A percentile compares a stretch with the other conserved stretches of the same genome.
Evolutionary conservation across 2,329 filamentous ascomycete genomes (phyloP).

Genomic region (Nothopassalora personata): DNA sequence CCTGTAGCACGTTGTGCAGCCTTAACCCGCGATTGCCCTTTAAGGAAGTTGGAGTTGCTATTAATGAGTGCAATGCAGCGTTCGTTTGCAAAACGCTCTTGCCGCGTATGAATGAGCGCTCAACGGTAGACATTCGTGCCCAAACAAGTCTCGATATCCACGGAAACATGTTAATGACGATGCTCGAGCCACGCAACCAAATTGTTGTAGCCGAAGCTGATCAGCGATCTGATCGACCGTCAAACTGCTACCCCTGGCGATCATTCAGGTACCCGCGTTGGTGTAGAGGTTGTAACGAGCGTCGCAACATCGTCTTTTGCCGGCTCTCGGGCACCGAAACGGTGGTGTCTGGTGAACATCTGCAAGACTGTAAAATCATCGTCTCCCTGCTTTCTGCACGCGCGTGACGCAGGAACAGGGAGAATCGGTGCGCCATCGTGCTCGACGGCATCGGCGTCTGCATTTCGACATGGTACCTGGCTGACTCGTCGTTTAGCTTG

Average conservation of each 20-base stretch:
- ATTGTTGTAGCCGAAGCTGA: neutral
- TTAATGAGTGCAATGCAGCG: neutral
- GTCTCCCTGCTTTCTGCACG: neutral
- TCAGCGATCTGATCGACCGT: slow-evolving; percentile 1
- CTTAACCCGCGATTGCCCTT: neutral
- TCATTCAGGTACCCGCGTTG: slow-evolving; percentile 8
- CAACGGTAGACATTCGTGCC: neutral
- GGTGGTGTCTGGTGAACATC: neutral
- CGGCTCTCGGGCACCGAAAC: neutral
- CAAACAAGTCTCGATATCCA: slow-evolving; percentile 1
- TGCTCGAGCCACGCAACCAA: neutral
- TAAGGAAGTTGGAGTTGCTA: neutral
- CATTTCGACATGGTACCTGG: neutral
- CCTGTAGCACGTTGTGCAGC: neutral
- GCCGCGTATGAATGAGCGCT: neutral
- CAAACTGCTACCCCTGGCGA: slow-evolving; percentile 6
- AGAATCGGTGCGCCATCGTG: neutral
- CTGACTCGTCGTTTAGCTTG: neutral
- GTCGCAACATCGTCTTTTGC: neutral
- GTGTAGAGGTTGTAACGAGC: neutral
- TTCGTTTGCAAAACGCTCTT: neutral
- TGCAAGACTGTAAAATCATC: neutral
- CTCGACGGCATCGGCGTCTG: neutral
- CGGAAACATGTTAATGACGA: slow-evolving; percentile 1
- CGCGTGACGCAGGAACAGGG: slow-evolving; percentile 6